Conservation (phyloP, 208 protist species). For the Acanthamoeba healyi region DNA sequence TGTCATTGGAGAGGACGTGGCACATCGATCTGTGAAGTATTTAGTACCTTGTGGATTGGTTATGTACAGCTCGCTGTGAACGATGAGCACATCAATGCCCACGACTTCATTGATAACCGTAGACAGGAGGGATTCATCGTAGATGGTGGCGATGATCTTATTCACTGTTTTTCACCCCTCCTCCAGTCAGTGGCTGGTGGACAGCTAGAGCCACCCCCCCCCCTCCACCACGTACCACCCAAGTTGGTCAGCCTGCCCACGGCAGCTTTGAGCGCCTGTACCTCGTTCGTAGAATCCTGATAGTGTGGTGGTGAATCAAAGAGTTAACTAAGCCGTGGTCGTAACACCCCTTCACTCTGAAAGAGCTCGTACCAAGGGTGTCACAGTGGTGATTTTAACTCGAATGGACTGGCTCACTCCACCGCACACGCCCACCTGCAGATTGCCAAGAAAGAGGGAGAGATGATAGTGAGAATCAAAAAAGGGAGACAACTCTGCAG, state of each 20-base stretch:
- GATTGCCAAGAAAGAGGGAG: background rate
- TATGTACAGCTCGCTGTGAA: background rate
- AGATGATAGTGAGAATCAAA: background rate
- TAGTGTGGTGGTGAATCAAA: background rate
- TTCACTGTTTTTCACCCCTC: background rate
- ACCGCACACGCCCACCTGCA: background rate
- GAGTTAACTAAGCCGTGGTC: background rate
- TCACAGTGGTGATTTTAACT: background rate
- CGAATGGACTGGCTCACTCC: background rate
- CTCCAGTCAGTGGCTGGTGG: too few species aligned
- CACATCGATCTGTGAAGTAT: too few species aligned
- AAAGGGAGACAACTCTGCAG: background rate
- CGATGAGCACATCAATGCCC: constrained; percentile 33
- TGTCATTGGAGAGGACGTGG: too few species aligned
- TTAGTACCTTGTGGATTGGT: background rate
- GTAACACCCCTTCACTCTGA: background rate
- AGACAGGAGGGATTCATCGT: background rate
- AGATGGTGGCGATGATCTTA: constrained; percentile 11
- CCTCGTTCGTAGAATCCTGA: constrained; percentile 21
- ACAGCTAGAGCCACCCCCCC: too few species aligned
- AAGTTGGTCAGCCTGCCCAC: constrained; percentile 17
- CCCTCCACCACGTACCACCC: background rate
- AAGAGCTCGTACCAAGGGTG: background rate
- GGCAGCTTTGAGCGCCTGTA: constrained; percentile 7
- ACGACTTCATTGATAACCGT: constrained; percentile 19